These are phyloP conservation scores for Castanea mollissima DNA, from an alignment of 306 rosid genomes.

Conservation along the genomic window DNA sequence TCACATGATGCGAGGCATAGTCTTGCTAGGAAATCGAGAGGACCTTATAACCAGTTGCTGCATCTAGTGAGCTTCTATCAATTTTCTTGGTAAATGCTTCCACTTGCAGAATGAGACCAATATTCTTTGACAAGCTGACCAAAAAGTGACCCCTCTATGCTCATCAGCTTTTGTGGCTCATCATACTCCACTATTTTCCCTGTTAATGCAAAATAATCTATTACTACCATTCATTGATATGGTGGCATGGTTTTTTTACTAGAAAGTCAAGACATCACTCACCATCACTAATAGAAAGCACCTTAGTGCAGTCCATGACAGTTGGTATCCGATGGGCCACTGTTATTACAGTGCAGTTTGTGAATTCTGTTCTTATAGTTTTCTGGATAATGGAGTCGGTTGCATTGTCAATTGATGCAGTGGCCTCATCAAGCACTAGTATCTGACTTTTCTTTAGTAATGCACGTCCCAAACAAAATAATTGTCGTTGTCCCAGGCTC, in stretches of 20 bases:
- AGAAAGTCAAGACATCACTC: background rate
- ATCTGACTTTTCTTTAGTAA: background rate
- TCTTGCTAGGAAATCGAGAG: too few species aligned
- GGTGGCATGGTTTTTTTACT: background rate
- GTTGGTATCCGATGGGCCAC: constrained; percentile 39
- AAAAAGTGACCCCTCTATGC: constrained; percentile 72
- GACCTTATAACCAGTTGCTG: too few species aligned
- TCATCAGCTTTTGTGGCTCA: constrained; percentile 70
- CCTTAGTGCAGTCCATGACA: constrained; percentile 33
- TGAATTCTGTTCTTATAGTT: too few species aligned
- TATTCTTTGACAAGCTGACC: constrained; percentile 83
- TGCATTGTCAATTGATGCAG: background rate
- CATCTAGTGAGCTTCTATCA: too few species aligned
- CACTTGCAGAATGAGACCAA: constrained; percentile 62
- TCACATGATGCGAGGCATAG: too few species aligned
- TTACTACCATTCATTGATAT: background rate
- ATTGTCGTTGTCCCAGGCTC: constrained; percentile 37
- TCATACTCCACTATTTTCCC: constrained; percentile 81
- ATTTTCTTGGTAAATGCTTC: background rate
- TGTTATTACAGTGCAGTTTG: constrained; percentile 30
- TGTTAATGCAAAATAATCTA: constrained; percentile 13
- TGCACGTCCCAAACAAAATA: constrained; percentile 30
- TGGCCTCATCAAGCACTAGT: background rate
- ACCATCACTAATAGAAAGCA: constrained; percentile 32
- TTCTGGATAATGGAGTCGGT: background rate